phyloP scores from a whole-genome alignment of 202 grass and related monocot species.

The Zoysia matrella region DNA sequence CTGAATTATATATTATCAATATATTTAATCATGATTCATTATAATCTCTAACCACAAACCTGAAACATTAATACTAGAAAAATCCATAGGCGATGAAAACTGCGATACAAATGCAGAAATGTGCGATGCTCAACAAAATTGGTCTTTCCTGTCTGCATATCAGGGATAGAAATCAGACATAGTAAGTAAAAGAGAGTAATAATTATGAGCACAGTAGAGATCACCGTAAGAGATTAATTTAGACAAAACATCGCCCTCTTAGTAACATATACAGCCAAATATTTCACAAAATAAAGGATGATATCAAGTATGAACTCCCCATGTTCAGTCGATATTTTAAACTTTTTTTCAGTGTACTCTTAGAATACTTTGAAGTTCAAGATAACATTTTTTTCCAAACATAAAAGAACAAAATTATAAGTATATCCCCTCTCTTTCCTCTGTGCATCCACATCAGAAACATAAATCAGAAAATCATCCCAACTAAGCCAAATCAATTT shows the following conservation, averaged over 20 bases:
- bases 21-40: slow-evolving; percentile 10
- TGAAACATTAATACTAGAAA: slow-evolving; percentile 96
- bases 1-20: neutral
- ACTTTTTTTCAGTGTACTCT: neutral
- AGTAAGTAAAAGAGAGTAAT: neutral
- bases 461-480: neutral
- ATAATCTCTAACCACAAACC: slow-evolving; percentile 54
- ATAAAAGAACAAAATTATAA: neutral
- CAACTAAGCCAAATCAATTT: neutral
- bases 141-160: slow-evolving; percentile 88
- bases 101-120: slow-evolving; percentile 85
- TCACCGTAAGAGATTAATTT: slow-evolving; percentile 19
- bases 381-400: neutral
- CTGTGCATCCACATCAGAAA: neutral
- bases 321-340: neutral
- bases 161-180: slow-evolving; percentile 4
- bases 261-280: neutral
- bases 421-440: neutral
- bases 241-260: slow-evolving; percentile 19
- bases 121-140: slow-evolving; percentile 99
- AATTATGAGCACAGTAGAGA: no score
- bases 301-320: neutral
- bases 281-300: slow-evolving; percentile 19
- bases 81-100: slow-evolving; percentile 98
- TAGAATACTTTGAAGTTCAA: neutral